A percentile compares a stretch with the other conserved stretches of the same genome.
These are phyloP conservation scores for Jimgerdemannia flammicorona DNA, from an alignment of 192 early-diverging fungal species.

Conservation along the genomic window DNA sequence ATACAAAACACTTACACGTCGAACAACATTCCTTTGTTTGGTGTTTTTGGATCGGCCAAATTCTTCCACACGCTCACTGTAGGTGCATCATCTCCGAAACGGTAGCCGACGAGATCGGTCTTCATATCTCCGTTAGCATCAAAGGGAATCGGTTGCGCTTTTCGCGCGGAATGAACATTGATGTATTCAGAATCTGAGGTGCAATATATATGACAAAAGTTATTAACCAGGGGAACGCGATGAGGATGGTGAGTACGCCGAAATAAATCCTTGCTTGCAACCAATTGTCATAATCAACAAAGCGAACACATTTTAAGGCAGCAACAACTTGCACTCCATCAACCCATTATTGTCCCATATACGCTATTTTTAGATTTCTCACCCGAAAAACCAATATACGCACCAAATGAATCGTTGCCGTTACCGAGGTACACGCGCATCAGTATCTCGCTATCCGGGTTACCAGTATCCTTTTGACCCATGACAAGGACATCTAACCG, in stretches of 20 bases:
- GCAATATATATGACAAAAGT: neutral
- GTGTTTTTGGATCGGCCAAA: slow-evolving; percentile 17
- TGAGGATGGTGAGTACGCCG: too few species aligned
- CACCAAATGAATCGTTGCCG: slow-evolving; percentile 58
- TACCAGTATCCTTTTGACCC: slow-evolving; percentile 42
- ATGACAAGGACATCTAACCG: slow-evolving; percentile 80
- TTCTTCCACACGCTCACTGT: slow-evolving; percentile 44
- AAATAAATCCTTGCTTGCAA: too few species aligned
- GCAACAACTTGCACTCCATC: too few species aligned
- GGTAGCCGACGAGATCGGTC: slow-evolving; percentile 54
- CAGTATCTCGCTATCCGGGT: slow-evolving; percentile 35
- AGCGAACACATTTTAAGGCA: too few species aligned
- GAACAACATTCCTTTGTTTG: slow-evolving; percentile 17
- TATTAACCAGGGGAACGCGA: too few species aligned
- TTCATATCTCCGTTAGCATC: slow-evolving; percentile 62
- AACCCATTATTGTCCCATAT: too few species aligned
- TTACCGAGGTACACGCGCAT: slow-evolving; percentile 78
- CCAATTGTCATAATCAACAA: too few species aligned
- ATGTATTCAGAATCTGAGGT: slow-evolving; percentile 31
- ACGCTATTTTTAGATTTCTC: too few species aligned
- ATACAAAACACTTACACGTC: slow-evolving; percentile 18
- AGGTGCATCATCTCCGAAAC: slow-evolving; percentile 22
- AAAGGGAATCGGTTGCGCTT: slow-evolving; percentile 55
- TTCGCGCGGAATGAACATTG: slow-evolving; percentile 33
- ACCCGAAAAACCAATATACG: neutral